Evolutionary conservation across 2,329 filamentous ascomycete genomes (phyloP).

Genomic region (Colletotrichum karsti): DNA sequence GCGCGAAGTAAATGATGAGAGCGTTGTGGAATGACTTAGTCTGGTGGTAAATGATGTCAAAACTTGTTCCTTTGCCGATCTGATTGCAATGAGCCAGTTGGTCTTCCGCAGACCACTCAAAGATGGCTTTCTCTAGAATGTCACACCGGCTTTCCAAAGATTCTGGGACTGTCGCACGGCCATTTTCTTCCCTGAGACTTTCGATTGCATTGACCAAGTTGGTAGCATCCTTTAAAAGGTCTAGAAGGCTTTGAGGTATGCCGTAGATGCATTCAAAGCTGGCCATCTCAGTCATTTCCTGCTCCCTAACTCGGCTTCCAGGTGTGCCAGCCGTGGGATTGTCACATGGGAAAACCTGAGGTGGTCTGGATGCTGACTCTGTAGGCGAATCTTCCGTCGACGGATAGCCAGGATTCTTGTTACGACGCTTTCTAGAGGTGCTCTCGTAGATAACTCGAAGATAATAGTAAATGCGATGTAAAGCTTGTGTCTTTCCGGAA

Average conservation of each 20-base stretch:
- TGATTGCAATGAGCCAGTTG: not conserved
- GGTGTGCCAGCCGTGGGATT: too few relatives aligned
- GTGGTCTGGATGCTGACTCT: too few relatives aligned
- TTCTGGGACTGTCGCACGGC: not conserved
- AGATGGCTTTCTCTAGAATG: conserved; percentile 15
- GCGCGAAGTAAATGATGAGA: conserved; percentile 36
- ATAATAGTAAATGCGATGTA: conserved; percentile 37
- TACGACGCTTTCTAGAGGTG: too few relatives aligned
- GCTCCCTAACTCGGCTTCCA: too few relatives aligned
- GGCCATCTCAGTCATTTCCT: conserved; percentile 10
- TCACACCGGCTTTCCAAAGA: conserved; percentile 1
- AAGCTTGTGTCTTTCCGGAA: conserved; percentile 29
- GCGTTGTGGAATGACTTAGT: conserved; percentile 35
- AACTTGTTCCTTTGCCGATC: not conserved
- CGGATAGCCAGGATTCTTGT: too few relatives aligned
- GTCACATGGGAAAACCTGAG: too few relatives aligned
- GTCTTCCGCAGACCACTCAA: conserved; percentile 22
- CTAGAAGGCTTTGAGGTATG: conserved; percentile 27
- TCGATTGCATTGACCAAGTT: conserved; percentile 12
- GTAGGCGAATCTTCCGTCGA: too few relatives aligned
- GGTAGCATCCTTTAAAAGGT: conserved; percentile 12
- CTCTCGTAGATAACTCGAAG: conserved; percentile 35
- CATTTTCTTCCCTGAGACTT: not conserved
- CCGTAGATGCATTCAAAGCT: conserved; percentile 31
- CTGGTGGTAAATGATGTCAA: conserved; percentile 23